Conservation (phyloP, 345 rosid genomes). For the Melaleuca alternifolia region DNA sequence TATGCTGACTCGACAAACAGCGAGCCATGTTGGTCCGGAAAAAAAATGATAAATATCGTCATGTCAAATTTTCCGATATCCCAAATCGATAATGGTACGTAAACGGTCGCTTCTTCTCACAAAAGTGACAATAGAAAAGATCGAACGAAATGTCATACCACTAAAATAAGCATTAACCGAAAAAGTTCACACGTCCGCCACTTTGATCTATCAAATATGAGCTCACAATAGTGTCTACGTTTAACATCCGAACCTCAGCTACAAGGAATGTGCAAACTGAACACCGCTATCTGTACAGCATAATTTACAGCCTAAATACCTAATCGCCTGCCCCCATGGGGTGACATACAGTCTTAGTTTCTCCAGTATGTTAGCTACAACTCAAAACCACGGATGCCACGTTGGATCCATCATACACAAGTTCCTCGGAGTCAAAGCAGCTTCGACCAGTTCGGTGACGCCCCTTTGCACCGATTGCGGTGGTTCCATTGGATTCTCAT, state of each 20-base stretch:
- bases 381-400: slow-evolving; percentile 98
- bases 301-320: background rate
- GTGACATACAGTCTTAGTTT: background rate
- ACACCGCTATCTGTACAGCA: background rate
- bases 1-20: too few species aligned
- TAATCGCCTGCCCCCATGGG: background rate
- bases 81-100: too few species aligned
- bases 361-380: background rate
- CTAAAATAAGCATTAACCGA: too few species aligned
- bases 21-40: too few species aligned
- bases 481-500: slow-evolving; percentile 69
- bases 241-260: slow-evolving; percentile 11
- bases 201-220: background rate
- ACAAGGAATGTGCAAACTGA: slow-evolving; percentile 6
- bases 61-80: too few species aligned
- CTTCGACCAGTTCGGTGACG: slow-evolving; percentile 73
- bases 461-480: slow-evolving; percentile 93
- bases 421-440: slow-evolving; percentile 86
- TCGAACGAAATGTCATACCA: too few species aligned
- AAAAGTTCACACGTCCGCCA: background rate
- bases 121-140: too few species aligned
- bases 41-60: too few species aligned
- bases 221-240: background rate
- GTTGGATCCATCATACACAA: slow-evolving; percentile 99
- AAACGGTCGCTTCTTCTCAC: too few species aligned